A percentile compares a stretch with the other conserved stretches of the same genome.
Evolutionary conservation across 805 yeast genomes (phyloP).

Genomic region (Lachancea sp.): DNA sequence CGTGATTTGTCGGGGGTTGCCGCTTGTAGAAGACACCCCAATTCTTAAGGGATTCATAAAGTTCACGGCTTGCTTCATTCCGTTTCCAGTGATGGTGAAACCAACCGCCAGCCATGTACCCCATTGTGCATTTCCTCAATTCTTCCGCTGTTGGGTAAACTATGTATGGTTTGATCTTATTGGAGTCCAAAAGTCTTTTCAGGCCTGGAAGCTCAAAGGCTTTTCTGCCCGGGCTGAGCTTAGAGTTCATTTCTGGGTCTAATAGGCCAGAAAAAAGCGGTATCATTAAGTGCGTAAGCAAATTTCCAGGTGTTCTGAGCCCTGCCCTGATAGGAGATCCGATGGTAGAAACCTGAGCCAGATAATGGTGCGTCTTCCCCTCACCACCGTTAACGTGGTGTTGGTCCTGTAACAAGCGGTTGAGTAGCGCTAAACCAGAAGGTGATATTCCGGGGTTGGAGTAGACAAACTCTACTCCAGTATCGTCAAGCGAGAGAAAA

Average conservation of each 20-base stretch:
- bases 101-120: conserved; percentile 26
- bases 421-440: conserved; percentile 5
- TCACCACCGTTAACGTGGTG: conserved; percentile 25
- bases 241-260: background rate
- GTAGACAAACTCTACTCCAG: conserved; percentile 44
- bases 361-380: conserved; percentile 18
- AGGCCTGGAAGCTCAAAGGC: conserved; percentile 6
- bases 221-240: background rate
- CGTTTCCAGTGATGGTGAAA: conserved; percentile 23
- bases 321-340: conserved; percentile 19
- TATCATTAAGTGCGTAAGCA: conserved; percentile 25
- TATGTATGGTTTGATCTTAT: conserved; percentile 18
- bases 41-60: conserved; percentile 18
- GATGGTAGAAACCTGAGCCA: conserved; percentile 34
- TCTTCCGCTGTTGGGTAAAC: conserved; percentile 28
- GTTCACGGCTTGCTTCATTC: conserved; percentile 5
- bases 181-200: background rate
- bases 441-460: conserved; percentile 44
- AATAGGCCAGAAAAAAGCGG: conserved; percentile 17
- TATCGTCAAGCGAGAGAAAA: conserved; percentile 37
- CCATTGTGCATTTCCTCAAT: conserved; percentile 17
- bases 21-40: conserved; percentile 24
- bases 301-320: conserved; percentile 12
- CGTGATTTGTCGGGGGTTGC: conserved; percentile 5
- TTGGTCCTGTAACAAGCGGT: conserved; percentile 12